phyloP scores from a whole-genome alignment of 305 asterid genomes.

The Fraxinus paxiana region DNA sequence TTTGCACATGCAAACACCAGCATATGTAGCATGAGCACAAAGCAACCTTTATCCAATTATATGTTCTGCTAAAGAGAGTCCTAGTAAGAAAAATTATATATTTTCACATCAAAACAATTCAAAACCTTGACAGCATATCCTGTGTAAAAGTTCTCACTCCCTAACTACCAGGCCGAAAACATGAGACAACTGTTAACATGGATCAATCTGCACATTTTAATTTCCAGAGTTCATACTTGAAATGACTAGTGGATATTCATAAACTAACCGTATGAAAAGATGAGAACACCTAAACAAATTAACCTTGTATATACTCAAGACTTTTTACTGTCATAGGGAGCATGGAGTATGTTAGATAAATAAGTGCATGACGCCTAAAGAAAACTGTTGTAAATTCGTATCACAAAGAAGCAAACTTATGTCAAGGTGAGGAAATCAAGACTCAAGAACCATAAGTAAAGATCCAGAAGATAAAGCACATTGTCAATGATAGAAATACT shows the following conservation, averaged over 20 bases:
- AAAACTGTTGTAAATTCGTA: background rate
- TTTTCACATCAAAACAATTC: background rate
- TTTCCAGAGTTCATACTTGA: background rate
- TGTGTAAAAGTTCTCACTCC: background rate
- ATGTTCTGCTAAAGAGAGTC: background rate
- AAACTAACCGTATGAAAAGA: background rate
- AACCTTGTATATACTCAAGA: background rate
- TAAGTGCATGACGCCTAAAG: background rate
- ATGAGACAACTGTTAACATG: background rate
- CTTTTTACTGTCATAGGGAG: background rate
- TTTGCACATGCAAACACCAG: background rate
- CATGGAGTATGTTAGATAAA: background rate
- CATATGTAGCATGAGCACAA: background rate
- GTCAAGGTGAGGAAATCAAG: background rate
- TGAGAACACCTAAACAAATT: background rate
- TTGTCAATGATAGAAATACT: background rate
- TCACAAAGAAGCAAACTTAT: background rate
- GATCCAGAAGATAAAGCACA: background rate
- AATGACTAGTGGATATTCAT: background rate
- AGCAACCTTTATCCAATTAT: background rate
- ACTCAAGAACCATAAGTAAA: conserved; percentile 3
- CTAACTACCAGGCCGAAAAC: background rate
- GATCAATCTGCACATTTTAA: background rate
- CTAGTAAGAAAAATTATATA: background rate
- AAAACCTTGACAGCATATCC: background rate